Conservation (phyloP, 73 alveolate genomes). For the Paramecium primaurelia region DNA sequence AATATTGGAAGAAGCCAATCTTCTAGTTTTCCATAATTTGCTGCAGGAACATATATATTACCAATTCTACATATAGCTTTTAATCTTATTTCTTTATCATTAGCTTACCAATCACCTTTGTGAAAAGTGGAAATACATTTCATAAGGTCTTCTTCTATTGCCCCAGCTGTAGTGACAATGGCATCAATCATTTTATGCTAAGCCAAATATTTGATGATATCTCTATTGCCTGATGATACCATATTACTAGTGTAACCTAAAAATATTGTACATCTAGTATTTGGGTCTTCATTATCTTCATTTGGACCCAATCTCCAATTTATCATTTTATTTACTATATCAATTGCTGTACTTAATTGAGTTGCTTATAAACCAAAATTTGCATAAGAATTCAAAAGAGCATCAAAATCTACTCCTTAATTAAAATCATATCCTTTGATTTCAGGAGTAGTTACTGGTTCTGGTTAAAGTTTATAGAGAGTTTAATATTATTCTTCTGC, state of each 20-base stretch:
- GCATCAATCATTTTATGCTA: slow-evolving; percentile 93
- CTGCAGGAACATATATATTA: slow-evolving; percentile 97
- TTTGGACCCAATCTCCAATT: slow-evolving; percentile 73
- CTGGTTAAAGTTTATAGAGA: slow-evolving; percentile 53
- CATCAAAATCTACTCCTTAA: slow-evolving; percentile 88
- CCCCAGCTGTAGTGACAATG: background rate
- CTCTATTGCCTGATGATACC: slow-evolving; percentile 96
- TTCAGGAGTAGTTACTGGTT: slow-evolving; percentile 59
- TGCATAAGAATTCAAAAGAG: slow-evolving; percentile 67
- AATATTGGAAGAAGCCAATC: slow-evolving; percentile 94
- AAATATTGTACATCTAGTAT: slow-evolving; percentile 89
- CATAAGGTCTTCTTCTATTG: slow-evolving; percentile 91
- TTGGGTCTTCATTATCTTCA: slow-evolving; percentile 65
- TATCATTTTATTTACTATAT: slow-evolving; percentile 92
- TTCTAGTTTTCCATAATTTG: slow-evolving; percentile 95
- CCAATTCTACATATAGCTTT: slow-evolving; percentile 94
- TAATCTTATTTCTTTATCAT: slow-evolving; percentile 84
- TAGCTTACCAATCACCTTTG: slow-evolving; percentile 91
- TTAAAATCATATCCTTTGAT: slow-evolving; percentile 97
- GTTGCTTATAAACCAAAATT: slow-evolving; percentile 92
- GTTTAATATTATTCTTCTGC: background rate
- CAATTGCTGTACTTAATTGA: slow-evolving; percentile 83
- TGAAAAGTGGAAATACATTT: slow-evolving; percentile 88
- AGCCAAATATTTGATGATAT: slow-evolving; percentile 91
- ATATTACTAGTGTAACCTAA: slow-evolving; percentile 98